Base-by-base conservation (phyloP, 192 early-diverging fungal species). In the Backusella psychrophila region DNA sequence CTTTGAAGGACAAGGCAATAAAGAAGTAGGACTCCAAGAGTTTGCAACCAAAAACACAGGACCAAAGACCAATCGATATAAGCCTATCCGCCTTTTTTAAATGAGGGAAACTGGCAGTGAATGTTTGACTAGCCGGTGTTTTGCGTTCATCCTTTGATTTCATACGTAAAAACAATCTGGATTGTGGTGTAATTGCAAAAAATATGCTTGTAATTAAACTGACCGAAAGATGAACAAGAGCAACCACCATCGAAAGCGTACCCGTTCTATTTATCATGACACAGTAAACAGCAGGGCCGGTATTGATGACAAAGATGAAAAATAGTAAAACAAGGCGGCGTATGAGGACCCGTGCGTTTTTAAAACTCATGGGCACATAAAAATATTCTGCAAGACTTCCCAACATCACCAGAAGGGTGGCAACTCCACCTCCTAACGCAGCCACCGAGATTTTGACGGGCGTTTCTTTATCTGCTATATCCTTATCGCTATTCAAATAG, bases 11-110 rank as follows among this genome's bases (percentile, higher is more conserved):
- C 35, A 91, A 82, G 0, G 92, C 90, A 21, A 96, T 67, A 86
- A 94, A 96, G 76, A 94, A 92, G 84, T 95, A 94, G 11, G 92
- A 94, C 78, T 93, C 94, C 73, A 92, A 77, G 33, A 93, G 84
- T 76, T 96, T 96, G 85, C 89, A 91, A 31, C 85, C 71, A 80
- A 96, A 94, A 9, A 95, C 89, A 34, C 89, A 85, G 17, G 77
- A 74, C 94, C 94, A 95, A 35, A 95, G 78, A 71, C 82, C 86
- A 44, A 93, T 83, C 35, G 94, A 95, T 6, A 93, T 81, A 0
- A 87, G 83, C n/a, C 92, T 89, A 31, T 94, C 92, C 1, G 81
- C 86, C 39, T 84, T 80, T 77, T 81, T 89, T 14, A 94, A 86
- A 41, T 87, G 87, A 9, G 92, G 89, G 82, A 92, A 95, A 72